A percentile compares a stretch with the other conserved stretches of the same genome.
phyloP scores from a whole-genome alignment of 2,329 filamentous ascomycete genomes.

The Penicillium sp. region DNA sequence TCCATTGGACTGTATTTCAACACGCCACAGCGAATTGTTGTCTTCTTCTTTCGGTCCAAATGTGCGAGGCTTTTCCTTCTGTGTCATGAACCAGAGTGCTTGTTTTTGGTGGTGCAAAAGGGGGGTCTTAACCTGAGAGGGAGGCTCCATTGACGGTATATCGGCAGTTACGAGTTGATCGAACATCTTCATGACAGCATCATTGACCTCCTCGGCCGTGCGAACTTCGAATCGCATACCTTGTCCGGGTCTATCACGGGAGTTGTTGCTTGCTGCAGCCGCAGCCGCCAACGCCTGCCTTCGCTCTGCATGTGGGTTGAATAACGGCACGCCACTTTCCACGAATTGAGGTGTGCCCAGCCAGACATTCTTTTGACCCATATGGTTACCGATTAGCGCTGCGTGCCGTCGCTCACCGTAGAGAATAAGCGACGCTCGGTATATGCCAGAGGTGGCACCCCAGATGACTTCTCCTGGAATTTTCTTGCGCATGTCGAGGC shows the following conservation, averaged over 20 bases:
- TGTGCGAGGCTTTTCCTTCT: constrained; percentile 67
- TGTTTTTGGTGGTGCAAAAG: constrained; percentile 87
- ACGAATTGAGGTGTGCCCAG: constrained; percentile 65
- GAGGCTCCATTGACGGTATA: constrained; percentile 69
- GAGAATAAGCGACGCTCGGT: constrained; percentile 69
- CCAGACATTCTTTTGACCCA: constrained; percentile 65
- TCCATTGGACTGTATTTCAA: constrained; percentile 56
- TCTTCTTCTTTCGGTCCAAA: constrained; percentile 58
- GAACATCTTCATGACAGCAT: constrained; percentile 82
- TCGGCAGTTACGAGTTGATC: constrained; percentile 76
- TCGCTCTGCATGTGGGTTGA: constrained; percentile 70
- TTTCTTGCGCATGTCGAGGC: constrained; percentile 66
- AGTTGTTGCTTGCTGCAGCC: constrained; percentile 14
- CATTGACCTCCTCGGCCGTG: constrained; percentile 81
- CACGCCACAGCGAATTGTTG: constrained; percentile 75
- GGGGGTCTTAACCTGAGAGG: constrained; percentile 60
- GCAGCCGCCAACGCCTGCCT: constrained; percentile 41
- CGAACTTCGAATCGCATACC: constrained; percentile 48
- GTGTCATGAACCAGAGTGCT: constrained; percentile 80
- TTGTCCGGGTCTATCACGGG: constrained; percentile 21
- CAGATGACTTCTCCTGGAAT: constrained; percentile 64
- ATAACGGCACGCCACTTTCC: constrained; percentile 66
- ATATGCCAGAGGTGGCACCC: constrained; percentile 57
- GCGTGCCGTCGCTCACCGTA: constrained; percentile 72
- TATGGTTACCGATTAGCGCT: constrained; percentile 63